Evolutionary conservation across 2,329 filamentous ascomycete species (phyloP).

Genomic region (Penicillium italicum): DNA sequence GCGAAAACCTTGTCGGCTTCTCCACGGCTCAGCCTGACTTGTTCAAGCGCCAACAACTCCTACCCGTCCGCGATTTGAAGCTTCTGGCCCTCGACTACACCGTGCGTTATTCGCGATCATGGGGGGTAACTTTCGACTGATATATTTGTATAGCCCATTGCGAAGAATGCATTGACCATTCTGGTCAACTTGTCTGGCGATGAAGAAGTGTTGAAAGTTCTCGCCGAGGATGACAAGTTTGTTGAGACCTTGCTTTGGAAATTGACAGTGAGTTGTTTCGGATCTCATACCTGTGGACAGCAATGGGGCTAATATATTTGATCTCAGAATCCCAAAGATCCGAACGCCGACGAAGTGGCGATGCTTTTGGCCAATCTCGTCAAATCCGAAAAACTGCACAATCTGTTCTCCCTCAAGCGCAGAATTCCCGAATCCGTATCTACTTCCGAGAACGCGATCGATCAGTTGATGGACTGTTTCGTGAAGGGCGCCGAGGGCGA

Average conservation of each 20-base stretch:
- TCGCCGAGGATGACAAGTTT: constrained; percentile 78
- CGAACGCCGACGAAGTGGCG: constrained; percentile 76
- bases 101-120: constrained; percentile 49
- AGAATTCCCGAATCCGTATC: constrained; percentile 65
- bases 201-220: constrained; percentile 64
- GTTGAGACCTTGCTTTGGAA: constrained; percentile 68
- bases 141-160: constrained; percentile 62
- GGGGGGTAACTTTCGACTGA: constrained; percentile 4
- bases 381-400: constrained; percentile 71
- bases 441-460: constrained; percentile 70
- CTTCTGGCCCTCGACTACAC: constrained; percentile 78
- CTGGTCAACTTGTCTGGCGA: constrained; percentile 84
- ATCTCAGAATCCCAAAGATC: constrained; percentile 55
- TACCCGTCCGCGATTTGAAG: constrained; percentile 83
- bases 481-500: constrained; percentile 81
- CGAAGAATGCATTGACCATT: constrained; percentile 80
- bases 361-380: constrained; percentile 92
- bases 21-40: constrained; percentile 70
- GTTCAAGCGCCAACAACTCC: constrained; percentile 76
- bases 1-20: constrained; percentile 83
- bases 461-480: constrained; percentile 93
- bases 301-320: neutral
- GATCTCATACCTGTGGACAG: neutral
- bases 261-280: constrained; percentile 66
- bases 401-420: constrained; percentile 66